A percentile compares a stretch with the other conserved stretches of the same genome.
phyloP scores from a whole-genome alignment of 768 basidiomycete genomes.

The Suillus subluteus region DNA sequence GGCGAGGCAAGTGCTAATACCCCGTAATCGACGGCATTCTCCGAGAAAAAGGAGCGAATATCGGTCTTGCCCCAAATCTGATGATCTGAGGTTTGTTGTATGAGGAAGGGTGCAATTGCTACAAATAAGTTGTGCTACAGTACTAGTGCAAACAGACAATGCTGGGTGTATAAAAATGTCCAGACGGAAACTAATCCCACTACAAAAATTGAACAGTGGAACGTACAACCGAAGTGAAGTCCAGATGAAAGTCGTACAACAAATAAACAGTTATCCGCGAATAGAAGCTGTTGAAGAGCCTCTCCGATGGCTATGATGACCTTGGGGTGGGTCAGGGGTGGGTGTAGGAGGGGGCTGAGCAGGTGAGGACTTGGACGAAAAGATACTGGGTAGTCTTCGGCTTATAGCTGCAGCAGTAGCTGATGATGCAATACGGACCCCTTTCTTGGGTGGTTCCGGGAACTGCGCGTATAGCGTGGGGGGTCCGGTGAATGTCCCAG shows the following conservation, averaged over 20 bases:
- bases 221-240: conserved; percentile 17
- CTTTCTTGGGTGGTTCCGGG: conserved; percentile 66
- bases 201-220: conserved; percentile 21
- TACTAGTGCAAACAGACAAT: conserved; percentile 16
- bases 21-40: conserved; percentile 25
- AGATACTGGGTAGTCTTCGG: conserved; percentile 70
- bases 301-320: conserved; percentile 41
- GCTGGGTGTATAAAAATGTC: conserved; percentile 21
- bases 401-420: conserved; percentile 53
- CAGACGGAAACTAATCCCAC: conserved; percentile 28
- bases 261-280: conserved; percentile 26
- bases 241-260: conserved; percentile 13
- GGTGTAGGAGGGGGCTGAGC: conserved; percentile 37
- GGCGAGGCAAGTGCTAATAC: conserved; percentile 6
- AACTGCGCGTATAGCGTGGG: conserved; percentile 72
- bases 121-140: conserved; percentile 21
- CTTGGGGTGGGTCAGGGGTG: conserved; percentile 25
- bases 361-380: conserved; percentile 56
- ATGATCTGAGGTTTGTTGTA: neutral
- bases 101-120: neutral
- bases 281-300: conserved; percentile 46
- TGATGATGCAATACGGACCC: conserved; percentile 38
- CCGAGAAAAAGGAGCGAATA: conserved; percentile 18
- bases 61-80: neutral
- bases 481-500: conserved; percentile 62